These are phyloP conservation scores for Chaetomium globosum DNA, from an alignment of 2,329 filamentous ascomycete genomes.

Conservation along the genomic window DNA sequence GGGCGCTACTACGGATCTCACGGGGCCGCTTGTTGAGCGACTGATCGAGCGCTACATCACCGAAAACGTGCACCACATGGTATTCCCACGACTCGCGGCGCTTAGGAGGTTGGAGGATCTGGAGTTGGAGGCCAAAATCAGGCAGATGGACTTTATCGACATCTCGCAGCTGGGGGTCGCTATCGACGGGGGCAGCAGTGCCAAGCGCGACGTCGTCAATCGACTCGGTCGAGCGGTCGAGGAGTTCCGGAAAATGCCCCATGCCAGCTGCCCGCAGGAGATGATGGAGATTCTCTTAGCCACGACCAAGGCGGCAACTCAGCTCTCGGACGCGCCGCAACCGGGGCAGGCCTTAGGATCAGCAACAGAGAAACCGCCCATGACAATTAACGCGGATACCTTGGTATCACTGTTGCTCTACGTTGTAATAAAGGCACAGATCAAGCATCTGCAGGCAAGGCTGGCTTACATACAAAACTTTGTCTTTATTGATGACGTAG, in stretches of 20 bases:
- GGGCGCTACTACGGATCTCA: conserved; percentile 89
- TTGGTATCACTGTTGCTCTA: conserved; percentile 88
- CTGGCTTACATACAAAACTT: conserved; percentile 96
- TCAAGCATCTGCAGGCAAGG: conserved; percentile 83
- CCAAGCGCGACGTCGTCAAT: conserved; percentile 78
- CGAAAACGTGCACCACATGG: conserved; percentile 86
- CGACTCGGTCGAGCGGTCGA: conserved; percentile 79
- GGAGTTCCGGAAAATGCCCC: conserved; percentile 82
- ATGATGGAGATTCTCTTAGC: conserved; percentile 81
- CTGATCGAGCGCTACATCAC: conserved; percentile 93
- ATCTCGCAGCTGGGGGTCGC: conserved; percentile 90
- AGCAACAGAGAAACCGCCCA: conserved; percentile 56
- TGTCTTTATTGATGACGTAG: conserved; percentile 96
- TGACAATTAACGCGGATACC: conserved; percentile 80
- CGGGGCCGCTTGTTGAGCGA: conserved; percentile 86
- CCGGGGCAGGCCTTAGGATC: conserved; percentile 37
- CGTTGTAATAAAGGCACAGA: conserved; percentile 87
- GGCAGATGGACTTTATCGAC: conserved; percentile 91
- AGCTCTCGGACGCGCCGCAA: conserved; percentile 57
- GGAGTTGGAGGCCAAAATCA: conserved; percentile 85
- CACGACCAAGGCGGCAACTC: conserved; percentile 82
- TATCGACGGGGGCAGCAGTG: conserved; percentile 75
- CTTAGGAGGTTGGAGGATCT: conserved; percentile 80
- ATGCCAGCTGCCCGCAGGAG: conserved; percentile 78
- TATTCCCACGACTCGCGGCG: conserved; percentile 80